phyloP scores from a whole-genome alignment of 2,329 filamentous ascomycete genomes.

The Monosporascus sp. region DNA sequence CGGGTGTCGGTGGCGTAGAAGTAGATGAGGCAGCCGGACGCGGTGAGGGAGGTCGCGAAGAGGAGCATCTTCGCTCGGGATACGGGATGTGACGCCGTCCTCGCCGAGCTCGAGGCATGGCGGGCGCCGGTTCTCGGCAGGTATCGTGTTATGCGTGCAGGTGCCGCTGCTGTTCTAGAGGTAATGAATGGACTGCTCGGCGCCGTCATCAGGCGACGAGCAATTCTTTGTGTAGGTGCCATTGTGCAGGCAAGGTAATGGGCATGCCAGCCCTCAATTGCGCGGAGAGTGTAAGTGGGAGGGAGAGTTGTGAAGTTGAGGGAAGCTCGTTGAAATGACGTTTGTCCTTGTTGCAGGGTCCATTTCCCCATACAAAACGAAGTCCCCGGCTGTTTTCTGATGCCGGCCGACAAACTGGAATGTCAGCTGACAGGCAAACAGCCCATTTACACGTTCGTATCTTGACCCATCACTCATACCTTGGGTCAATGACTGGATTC shows the following conservation, averaged over 20 bases:
- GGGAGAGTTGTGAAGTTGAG: slow-evolving; percentile 2
- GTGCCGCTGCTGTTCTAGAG: slow-evolving; percentile 10
- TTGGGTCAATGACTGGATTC: background rate
- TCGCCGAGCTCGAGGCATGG: slow-evolving; percentile 12
- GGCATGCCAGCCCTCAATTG: slow-evolving; percentile 25
- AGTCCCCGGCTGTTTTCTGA: background rate
- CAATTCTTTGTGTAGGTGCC: slow-evolving; percentile 19
- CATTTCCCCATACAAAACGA: too few relatives aligned
- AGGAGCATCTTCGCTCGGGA: slow-evolving; percentile 32
- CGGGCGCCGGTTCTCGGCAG: slow-evolving; percentile 12
- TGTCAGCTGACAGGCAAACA: background rate
- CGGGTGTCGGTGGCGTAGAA: slow-evolving; percentile 71
- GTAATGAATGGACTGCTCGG: slow-evolving; percentile 9
- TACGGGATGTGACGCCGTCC: slow-evolving; percentile 18
- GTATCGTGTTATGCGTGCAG: background rate
- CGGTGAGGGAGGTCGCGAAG: slow-evolving; percentile 35
- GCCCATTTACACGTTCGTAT: background rate
- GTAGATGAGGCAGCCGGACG: slow-evolving; percentile 45
- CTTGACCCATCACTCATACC: slow-evolving; percentile 1
- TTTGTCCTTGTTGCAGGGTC: background rate
- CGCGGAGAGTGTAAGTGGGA: slow-evolving; percentile 7
- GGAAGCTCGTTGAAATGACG: background rate
- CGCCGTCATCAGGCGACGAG: slow-evolving; percentile 11
- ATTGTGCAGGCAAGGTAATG: slow-evolving; percentile 15
- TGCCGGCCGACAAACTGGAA: background rate